Evolutionary conservation across 225 moss, liverwort and hornwort species (phyloP).

Genomic region (Lunularia cruciata): DNA sequence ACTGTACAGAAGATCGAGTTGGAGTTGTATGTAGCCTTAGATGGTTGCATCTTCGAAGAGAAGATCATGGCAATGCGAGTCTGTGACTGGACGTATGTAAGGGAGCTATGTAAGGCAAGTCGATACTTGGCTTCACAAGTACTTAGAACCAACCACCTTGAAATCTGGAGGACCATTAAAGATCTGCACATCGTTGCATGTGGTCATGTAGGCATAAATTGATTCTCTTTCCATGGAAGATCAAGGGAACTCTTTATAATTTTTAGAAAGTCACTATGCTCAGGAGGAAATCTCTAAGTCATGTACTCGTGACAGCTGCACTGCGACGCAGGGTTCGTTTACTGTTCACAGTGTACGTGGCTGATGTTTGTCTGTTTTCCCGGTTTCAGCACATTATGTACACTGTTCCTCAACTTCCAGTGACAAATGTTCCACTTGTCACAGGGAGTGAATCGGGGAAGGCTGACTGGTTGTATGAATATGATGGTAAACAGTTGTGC

Average conservation of each 20-base stretch:
- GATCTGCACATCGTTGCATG: slow-evolving; percentile 24
- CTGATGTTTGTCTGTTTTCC: slow-evolving; percentile 16
- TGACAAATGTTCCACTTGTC: slow-evolving; percentile 12
- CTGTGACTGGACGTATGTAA: slow-evolving; percentile 16
- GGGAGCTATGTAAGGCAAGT: slow-evolving; percentile 19
- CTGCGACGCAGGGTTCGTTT: slow-evolving; percentile 2
- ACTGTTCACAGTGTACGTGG: background rate
- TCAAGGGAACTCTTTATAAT: slow-evolving; percentile 16
- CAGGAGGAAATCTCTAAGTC: slow-evolving; percentile 15
- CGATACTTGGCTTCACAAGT: slow-evolving; percentile 7
- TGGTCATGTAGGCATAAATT: slow-evolving; percentile 21
- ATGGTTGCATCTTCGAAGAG: slow-evolving; percentile 17
- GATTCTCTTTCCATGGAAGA: slow-evolving; percentile 28
- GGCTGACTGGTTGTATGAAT: slow-evolving; percentile 18
- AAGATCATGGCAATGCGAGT: slow-evolving; percentile 22
- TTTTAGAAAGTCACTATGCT: slow-evolving; percentile 1
- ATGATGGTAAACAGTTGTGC: slow-evolving; percentile 15
- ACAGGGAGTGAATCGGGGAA: background rate
- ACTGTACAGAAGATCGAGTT: slow-evolving; percentile 29
- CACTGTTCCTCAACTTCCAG: slow-evolving; percentile 13
- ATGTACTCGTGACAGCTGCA: slow-evolving; percentile 2
- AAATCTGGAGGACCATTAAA: slow-evolving; percentile 16
- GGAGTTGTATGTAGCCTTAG: slow-evolving; percentile 4
- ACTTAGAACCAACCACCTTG: slow-evolving; percentile 13
- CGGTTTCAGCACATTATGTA: slow-evolving; percentile 12